Evolutionary conservation across 331 rosid genomes (phyloP).

Genomic region (Saraca asoca): DNA sequence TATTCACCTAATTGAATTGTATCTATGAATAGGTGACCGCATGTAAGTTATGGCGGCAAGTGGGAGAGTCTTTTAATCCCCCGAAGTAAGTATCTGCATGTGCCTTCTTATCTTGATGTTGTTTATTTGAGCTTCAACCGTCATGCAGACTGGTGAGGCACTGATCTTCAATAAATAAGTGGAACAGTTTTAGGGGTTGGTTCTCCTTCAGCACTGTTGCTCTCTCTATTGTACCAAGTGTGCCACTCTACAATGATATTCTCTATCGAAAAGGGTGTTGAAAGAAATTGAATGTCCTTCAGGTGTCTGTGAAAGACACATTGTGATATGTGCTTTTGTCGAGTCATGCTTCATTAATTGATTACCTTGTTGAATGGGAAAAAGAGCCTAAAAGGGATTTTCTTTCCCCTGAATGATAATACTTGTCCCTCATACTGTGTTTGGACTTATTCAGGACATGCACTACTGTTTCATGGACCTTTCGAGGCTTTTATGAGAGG

Average conservation of each 20-base stretch:
- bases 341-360: slow-evolving; percentile 16
- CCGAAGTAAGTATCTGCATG: slow-evolving; percentile 72
- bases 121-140: not conserved
- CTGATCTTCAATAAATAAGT: no score
- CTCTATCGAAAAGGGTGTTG: slow-evolving; percentile 17
- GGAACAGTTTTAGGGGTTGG: not conserved
- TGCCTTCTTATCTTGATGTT: slow-evolving; percentile 17
- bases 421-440: not conserved
- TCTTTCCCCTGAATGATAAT: slow-evolving; percentile 3
- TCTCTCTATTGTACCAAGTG: not conserved
- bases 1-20: slow-evolving; percentile 30
- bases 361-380: slow-evolving; percentile 21
- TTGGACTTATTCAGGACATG: slow-evolving; percentile 75
- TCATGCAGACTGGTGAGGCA: not conserved
- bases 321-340: slow-evolving; percentile 25
- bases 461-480: slow-evolving; percentile 97
- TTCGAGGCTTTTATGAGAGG: slow-evolving; percentile 98
- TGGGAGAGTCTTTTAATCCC: slow-evolving; percentile 98
- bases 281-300: slow-evolving; percentile 9
- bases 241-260: slow-evolving; percentile 10
- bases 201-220: slow-evolving; percentile 27
- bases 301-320: slow-evolving; percentile 5
- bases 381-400: slow-evolving; percentile 2
- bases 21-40: slow-evolving; percentile 77
- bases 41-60: slow-evolving; percentile 97